A percentile compares a stretch with the other conserved stretches of the same genome.
These are phyloP conservation scores for Penicillium ochrochloron DNA, from an alignment of 495 filamentous ascomycete genomes.

Conservation along the genomic window DNA sequence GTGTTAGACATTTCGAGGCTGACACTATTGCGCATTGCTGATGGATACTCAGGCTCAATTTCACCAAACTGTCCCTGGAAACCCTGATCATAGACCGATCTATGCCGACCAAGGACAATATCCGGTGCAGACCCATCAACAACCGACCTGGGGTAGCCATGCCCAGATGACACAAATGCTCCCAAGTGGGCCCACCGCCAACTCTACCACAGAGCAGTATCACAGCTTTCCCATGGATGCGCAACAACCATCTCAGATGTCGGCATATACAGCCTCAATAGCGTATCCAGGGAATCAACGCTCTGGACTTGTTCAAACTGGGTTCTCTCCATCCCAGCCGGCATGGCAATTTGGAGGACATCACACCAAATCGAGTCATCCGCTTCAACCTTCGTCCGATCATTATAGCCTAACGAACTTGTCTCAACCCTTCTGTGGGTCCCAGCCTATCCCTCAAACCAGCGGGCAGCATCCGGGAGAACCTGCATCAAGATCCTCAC, in stretches of 20 bases:
- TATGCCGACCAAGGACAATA: not conserved
- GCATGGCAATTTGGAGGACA: constrained; percentile 24
- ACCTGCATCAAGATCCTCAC: constrained; percentile 4
- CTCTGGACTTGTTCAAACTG: constrained; percentile 64
- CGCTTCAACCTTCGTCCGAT: not conserved
- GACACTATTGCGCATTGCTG: constrained; percentile 4
- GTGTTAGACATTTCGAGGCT: constrained; percentile 6
- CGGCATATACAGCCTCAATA: constrained; percentile 1
- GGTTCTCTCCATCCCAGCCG: constrained; percentile 47
- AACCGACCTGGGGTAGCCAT: not conserved
- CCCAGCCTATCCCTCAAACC: constrained; percentile 17
- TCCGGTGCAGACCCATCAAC: not conserved
- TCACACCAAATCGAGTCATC: not conserved
- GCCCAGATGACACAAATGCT: not conserved
- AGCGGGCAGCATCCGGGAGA: constrained; percentile 14
- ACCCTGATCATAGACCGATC: not conserved
- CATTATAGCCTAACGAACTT: constrained; percentile 8
- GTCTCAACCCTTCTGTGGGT: constrained; percentile 14
- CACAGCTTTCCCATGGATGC: not conserved
- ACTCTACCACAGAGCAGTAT: not conserved
- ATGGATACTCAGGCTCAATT: constrained; percentile 10
- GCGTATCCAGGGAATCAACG: not conserved
- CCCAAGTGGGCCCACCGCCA: not conserved
- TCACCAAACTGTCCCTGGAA: not conserved
- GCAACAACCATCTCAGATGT: not conserved